Evolutionary conservation across 768 basidiomycete species (phyloP), one percentile per base, ranked within the genome.

Genomic region (Phylloporus scabripes): DNA sequence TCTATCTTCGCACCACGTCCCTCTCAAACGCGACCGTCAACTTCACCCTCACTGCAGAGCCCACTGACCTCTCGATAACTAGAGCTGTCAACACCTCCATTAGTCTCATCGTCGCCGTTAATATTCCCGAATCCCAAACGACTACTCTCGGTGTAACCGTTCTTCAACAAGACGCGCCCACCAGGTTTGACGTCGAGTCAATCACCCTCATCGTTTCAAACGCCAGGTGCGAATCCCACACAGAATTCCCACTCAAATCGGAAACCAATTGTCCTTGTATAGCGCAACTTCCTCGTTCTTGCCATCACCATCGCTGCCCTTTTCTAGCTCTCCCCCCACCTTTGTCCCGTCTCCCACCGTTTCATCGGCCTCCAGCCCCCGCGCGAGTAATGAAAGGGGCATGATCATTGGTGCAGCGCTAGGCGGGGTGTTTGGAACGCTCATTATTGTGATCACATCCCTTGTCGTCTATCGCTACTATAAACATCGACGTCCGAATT

Each of bases 21-120:
- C 54, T 60, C 1, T 79, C 80, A 5, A 79, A 77, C 49, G 78
- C 80, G 3, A 75, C 72, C 17, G 65, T 76, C 49, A 80, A 81
- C 51, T 62, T 82, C 31, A 78, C 79, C 1, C 51, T 78, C 26
- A 73, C 76, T 7, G 67, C 65, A 21, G 62, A 63, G 5, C 68
- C 70, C 0, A 43, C 53, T 15, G 67, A 74, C n/a, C 60, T 70
- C 38, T 57, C 68, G 3, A 54, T 74, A 37, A 70, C 67, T 0
- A 51, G 54, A 6, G n/a, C 57, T 18, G 66, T 79, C 42, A 70
- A 78, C 53, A 72, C 78, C 0, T 67, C 72, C 7, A 60, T 72
- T 28, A 67, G 63, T 20, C 59, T 70, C 23, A 68, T 74, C 23
- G 57, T 64, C 23, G 65, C 76, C 20, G 56, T 76, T 1, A 56